A percentile compares a stretch with the other conserved stretches of the same genome.
Conservation (phyloP, 352 stramenopile genomes). For the Globisporangium lucens region DNA sequence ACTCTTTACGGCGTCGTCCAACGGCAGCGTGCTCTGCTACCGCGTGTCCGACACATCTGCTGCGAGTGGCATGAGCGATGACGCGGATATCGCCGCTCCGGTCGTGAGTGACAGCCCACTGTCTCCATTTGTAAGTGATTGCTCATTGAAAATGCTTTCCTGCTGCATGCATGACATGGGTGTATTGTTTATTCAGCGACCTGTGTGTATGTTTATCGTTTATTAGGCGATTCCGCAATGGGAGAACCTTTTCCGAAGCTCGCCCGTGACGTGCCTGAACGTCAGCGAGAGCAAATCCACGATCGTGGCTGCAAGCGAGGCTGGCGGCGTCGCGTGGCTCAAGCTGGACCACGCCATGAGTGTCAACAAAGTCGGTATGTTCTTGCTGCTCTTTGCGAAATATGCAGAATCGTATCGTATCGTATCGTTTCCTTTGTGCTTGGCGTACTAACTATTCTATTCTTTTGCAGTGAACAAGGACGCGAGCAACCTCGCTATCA, state of each 20-base stretch:
- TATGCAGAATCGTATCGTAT: background rate
- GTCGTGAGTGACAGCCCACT: background rate
- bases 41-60: slow-evolving; percentile 27
- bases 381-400: background rate
- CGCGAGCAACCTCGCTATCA: slow-evolving; percentile 48
- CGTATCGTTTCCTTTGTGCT: background rate
- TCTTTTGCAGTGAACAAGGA: slow-evolving; percentile 40
- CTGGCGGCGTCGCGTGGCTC: slow-evolving; percentile 63
- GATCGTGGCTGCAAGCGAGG: slow-evolving; percentile 51
- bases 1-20: slow-evolving; percentile 59
- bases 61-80: slow-evolving; percentile 18
- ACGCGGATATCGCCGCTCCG: slow-evolving; percentile 12
- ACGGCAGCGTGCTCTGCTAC: slow-evolving; percentile 44
- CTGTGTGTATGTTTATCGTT: background rate
- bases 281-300: slow-evolving; percentile 40
- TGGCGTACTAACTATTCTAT: background rate
- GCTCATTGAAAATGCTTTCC: background rate
- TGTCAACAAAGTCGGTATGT: slow-evolving; percentile 51
- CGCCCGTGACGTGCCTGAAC: slow-evolving; percentile 55
- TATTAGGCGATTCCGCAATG: slow-evolving; percentile 49
- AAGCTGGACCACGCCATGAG: slow-evolving; percentile 50
- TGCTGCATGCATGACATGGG: background rate
- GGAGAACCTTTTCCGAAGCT: slow-evolving; percentile 42
- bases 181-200: background rate
- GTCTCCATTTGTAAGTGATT: slow-evolving; percentile 13